Base-by-base conservation (phyloP, 2,329 filamentous ascomycete genomes). In the Arthrobotrys sphaeroides region DNA sequence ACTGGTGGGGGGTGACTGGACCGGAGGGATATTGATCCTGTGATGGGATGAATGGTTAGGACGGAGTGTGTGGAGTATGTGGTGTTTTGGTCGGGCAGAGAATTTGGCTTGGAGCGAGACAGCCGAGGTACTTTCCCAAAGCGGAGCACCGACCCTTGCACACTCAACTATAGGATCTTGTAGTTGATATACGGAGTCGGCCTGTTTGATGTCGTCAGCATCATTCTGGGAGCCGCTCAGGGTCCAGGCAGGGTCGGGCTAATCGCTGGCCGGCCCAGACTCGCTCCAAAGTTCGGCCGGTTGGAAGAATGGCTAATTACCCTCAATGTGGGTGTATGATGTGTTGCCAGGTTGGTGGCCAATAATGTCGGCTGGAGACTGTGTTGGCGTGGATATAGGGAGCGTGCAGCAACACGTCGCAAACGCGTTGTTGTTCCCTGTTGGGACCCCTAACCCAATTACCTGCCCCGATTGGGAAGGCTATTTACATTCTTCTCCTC, bases 91-190 rank as follows among this genome's bases (percentile, higher is more conserved):
- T 18, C 7, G 59, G 10, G 42, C 36, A 73, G 31, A 67, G 40
- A 53, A 61, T 40, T 53, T 60, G 5, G 31, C 16, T 5, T 12
- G 28, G 31, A n/a, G 24, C 18, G n/a, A 57, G 18, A 43, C n/a
- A 62, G 61, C 69, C 69, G 69, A 66, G 69, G 69, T 67, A 73
- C 61, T 66, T 73, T 36, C 69, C 69, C 31, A 67, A 73, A 66
- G 22, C n/a, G 22, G 69, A 40, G 42, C 40, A n/a, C n/a, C n/a
- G n/a, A n/a, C n/a, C n/a, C n/a, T n/a, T n/a, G n/a, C n/a, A n/a
- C n/a, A n/a, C n/a, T n/a, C n/a, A n/a, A n/a, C n/a, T n/a, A n/a
- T n/a, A n/a, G n/a, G n/a, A n/a, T n/a, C n/a, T n/a, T n/a, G n/a
- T n/a, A n/a, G n/a, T n/a, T n/a, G n/a, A n/a, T n/a, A n/a, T n/a